Evolutionary conservation across 1,139 yeast genomes (phyloP).

Genomic region (Hanseniaspora sp.): DNA sequence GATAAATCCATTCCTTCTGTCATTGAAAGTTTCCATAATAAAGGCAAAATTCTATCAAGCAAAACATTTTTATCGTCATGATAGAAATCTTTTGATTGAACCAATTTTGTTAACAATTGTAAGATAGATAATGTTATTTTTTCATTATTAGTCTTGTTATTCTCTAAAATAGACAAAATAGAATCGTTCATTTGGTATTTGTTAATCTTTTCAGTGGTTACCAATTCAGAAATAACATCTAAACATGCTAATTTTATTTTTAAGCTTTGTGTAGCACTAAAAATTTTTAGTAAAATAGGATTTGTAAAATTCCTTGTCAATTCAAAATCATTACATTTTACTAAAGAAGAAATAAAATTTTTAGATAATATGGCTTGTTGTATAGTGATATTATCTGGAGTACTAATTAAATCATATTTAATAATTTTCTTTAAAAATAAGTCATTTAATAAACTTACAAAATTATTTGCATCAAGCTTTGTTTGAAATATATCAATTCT

Average conservation of each 20-base stretch:
- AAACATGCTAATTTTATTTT: constrained; percentile 65
- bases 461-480: constrained; percentile 24
- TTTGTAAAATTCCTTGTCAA: constrained; percentile 43
- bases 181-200: constrained; percentile 63
- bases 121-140: constrained; percentile 38
- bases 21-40: constrained; percentile 39
- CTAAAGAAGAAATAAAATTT: constrained; percentile 34
- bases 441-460: constrained; percentile 20
- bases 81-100: constrained; percentile 34
- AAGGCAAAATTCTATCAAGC: constrained; percentile 41
- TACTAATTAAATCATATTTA: constrained; percentile 22
- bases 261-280: constrained; percentile 42
- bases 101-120: constrained; percentile 45
- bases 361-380: constrained; percentile 22
- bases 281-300: constrained; percentile 37
- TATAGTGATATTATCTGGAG: constrained; percentile 22
- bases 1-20: constrained; percentile 35
- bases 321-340: constrained; percentile 33
- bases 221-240: constrained; percentile 47
- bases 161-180: constrained; percentile 60
- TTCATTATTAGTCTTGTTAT: constrained; percentile 68
- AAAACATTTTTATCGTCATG: constrained; percentile 32
- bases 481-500: constrained; percentile 22
- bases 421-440: constrained; percentile 24
- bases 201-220: constrained; percentile 54